Base-by-base conservation (phyloP, 2,329 filamentous ascomycete species). In the Fusarium cicatricum region DNA sequence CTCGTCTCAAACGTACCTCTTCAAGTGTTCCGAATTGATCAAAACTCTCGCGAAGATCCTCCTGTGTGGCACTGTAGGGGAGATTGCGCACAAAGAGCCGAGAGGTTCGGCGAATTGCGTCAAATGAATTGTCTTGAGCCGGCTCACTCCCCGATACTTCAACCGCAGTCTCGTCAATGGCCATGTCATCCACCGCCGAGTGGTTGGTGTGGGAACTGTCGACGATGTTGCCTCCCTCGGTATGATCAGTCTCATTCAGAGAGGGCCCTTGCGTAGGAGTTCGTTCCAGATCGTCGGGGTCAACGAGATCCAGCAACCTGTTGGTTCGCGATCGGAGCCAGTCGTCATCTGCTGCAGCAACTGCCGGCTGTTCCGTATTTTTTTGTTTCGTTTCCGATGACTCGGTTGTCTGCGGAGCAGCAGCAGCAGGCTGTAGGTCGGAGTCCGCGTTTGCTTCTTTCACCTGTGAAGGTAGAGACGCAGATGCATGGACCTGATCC, bases 241-340 rank as follows among this genome's bases (percentile, higher is more conserved):
- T 19, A 52, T 63, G 60, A 54, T 44, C 50, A 52, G 58, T 53
- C 58, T 58, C 56, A 32, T 51, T 36, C 28, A 26, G 33, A 23
- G 53, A 34, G 42, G 33, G 50, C 54, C 57, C 60, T 68, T 60
- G 66, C 46, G 32, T 26, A 38, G 43, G 51, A 28, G 55, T 55
- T 55, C 63, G 60, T 49, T 70, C 64, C 54, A 77, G 64, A 55
- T 90, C 85, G 55, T 88, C 88, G 37, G 91, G 89, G 67, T 96
- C 91, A 48, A 93, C 81, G 23, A 98, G 80, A 72, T 94, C 95
- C 44, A 97, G 81, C 42, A 96, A 79, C 67, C 94, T 85, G 75
- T 89, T 97, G 12, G 93, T 98, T 65, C 90, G 87, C 60, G 90
- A 94, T 53, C 94, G 87, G 65, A 97, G 81, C 95, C 95, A 99